These are phyloP conservation scores for Piper betle DNA, from an alignment of 164 flowering plant genomes.

Conservation along the genomic window DNA sequence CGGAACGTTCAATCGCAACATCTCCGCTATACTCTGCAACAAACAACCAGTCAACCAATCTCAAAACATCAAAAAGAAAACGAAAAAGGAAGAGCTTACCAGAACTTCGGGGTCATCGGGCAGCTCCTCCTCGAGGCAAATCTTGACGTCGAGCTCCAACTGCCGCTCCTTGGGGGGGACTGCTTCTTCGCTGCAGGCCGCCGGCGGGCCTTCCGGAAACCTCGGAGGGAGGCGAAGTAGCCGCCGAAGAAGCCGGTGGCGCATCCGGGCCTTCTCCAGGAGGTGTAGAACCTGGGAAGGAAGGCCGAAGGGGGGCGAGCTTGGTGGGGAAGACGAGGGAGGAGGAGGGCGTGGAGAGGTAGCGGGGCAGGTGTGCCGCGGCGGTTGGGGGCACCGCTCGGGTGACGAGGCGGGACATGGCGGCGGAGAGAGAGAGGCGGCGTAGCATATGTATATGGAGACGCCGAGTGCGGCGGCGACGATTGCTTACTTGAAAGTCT, in stretches of 20 bases:
- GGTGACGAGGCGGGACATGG: slow-evolving; percentile 16
- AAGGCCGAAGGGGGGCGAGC: slow-evolving; percentile 7
- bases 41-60: neutral
- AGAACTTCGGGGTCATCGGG: slow-evolving; percentile 77
- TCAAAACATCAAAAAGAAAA: neutral
- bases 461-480: neutral
- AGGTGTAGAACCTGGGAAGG: slow-evolving; percentile 15
- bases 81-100: slow-evolving; percentile 19
- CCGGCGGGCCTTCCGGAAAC: slow-evolving; percentile 25
- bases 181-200: slow-evolving; percentile 28
- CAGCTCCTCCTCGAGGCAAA: slow-evolving; percentile 69
- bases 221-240: slow-evolving; percentile 18
- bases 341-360: neutral
- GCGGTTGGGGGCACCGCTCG: slow-evolving; percentile 11
- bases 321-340: neutral
- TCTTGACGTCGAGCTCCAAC: slow-evolving; percentile 64
- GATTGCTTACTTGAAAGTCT: slow-evolving; percentile 6
- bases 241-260: slow-evolving; percentile 6
- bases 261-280: slow-evolving; percentile 5
- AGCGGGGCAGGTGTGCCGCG: slow-evolving; percentile 1
- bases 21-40: slow-evolving; percentile 71
- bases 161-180: slow-evolving; percentile 25
- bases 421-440: slow-evolving; percentile 1
- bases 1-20: slow-evolving; percentile 76
- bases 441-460: neutral